A percentile compares a stretch with the other conserved stretches of the same genome.
These are phyloP conservation scores for Irineochytrium annulatum DNA, from an alignment of 192 early-diverging fungal species.

Conservation along the genomic window DNA sequence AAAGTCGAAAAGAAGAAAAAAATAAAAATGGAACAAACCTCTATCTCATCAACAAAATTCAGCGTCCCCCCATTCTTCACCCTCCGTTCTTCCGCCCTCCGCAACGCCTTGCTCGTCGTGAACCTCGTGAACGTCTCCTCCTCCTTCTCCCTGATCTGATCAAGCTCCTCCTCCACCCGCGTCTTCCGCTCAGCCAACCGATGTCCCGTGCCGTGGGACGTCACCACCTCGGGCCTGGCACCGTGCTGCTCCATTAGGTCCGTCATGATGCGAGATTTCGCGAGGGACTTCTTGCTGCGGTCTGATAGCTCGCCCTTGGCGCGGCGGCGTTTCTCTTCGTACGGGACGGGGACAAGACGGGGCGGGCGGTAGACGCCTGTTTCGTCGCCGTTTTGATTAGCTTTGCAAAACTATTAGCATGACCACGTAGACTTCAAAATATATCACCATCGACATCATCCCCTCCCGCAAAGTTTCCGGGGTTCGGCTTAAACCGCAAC, in stretches of 20 bases:
- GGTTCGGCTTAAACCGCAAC: conserved; percentile 90
- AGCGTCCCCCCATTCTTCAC: conserved; percentile 11
- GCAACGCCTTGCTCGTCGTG: conserved; percentile 12
- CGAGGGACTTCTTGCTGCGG: conserved; percentile 62
- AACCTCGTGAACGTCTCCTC: conserved; percentile 11
- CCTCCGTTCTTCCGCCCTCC: conserved; percentile 15
- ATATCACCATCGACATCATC: background rate
- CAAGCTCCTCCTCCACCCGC: conserved; percentile 19
- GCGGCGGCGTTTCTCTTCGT: conserved; percentile 63
- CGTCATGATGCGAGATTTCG: conserved; percentile 76
- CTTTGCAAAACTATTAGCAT: background rate
- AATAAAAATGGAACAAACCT: conserved; percentile 4
- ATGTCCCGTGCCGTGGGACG: conserved; percentile 23
- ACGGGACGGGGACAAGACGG: conserved; percentile 77
- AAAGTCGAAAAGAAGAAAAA: background rate
- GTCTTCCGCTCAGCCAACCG: conserved; percentile 12
- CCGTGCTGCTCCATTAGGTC: conserved; percentile 82
- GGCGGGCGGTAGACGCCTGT: conserved; percentile 81
- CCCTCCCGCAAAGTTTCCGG: conserved; percentile 53
- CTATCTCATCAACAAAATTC: conserved; percentile 22
- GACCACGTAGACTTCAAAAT: background rate
- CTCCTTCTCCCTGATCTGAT: conserved; percentile 21
- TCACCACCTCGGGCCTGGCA: conserved; percentile 39
- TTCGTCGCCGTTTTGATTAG: conserved; percentile 24
- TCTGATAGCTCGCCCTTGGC: conserved; percentile 63